These are phyloP conservation scores for Globisporangium sylvaticum DNA, from an alignment of 352 stramenopile species.

Conservation along the genomic window DNA sequence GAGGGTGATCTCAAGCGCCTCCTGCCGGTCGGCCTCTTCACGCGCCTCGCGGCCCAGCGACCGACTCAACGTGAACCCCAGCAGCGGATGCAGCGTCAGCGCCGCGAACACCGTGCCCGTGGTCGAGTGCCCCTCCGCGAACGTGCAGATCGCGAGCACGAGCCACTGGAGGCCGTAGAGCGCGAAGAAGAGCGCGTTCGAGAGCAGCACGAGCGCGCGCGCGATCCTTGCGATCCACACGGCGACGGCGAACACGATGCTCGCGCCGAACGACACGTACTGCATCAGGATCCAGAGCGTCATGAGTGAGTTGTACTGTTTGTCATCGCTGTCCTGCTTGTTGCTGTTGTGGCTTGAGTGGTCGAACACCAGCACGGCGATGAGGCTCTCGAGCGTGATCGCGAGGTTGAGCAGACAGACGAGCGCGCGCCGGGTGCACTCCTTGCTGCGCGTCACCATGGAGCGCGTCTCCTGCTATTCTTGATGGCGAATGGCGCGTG, in stretches of 20 bases:
- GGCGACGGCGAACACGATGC: constrained; percentile 8
- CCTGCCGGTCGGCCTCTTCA: constrained; percentile 9
- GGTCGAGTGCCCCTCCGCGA: not conserved
- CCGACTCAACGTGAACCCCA: constrained; percentile 5
- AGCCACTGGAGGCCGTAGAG: constrained; percentile 9
- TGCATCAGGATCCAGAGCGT: constrained; percentile 8
- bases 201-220: constrained; percentile 3
- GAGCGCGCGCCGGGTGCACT: not conserved
- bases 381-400: constrained; percentile 11
- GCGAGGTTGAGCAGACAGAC: constrained; percentile 12
- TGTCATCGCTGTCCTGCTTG: not conserved
- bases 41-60: constrained; percentile 6
- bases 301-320: not conserved
- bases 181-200: constrained; percentile 13
- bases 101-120: constrained; percentile 3
- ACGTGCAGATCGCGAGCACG: constrained; percentile 3
- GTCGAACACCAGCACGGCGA: constrained; percentile 4
- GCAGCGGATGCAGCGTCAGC: constrained; percentile 4
- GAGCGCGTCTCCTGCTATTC: not conserved
- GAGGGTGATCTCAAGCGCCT: constrained; percentile 13
- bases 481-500: not conserved
- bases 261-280: constrained; percentile 14
- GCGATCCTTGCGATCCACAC: constrained; percentile 8
- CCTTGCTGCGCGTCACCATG: not conserved
- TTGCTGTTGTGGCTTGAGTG: not conserved